A percentile compares a stretch with the other conserved stretches of the same genome.
These are phyloP conservation scores for Monascus purpureus DNA, from an alignment of 495 filamentous ascomycete species.

Conservation along the genomic window DNA sequence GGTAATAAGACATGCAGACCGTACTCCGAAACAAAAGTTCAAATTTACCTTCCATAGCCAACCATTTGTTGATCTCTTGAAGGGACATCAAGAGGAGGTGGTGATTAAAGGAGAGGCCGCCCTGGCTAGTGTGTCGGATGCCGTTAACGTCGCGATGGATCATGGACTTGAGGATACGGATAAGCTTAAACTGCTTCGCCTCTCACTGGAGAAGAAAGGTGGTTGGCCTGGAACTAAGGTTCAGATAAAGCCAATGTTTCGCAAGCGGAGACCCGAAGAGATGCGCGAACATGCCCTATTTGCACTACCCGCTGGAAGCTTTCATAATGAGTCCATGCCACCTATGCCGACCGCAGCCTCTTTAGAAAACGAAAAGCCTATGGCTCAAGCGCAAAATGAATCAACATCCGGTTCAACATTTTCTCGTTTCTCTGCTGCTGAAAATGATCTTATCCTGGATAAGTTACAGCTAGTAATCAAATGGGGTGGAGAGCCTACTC, in stretches of 20 bases:
- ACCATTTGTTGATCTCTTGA: constrained; percentile 86
- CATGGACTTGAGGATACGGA: constrained; percentile 69
- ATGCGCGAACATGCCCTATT: constrained; percentile 14
- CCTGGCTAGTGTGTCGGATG: constrained; percentile 73
- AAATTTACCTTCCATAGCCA: constrained; percentile 98
- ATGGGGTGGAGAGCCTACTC: constrained; percentile 96
- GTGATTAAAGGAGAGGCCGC: constrained; percentile 85
- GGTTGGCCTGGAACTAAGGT: constrained; percentile 93
- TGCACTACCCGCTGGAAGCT: constrained; percentile 3
- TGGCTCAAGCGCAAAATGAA: constrained; percentile 51
- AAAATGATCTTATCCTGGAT: constrained; percentile 79
- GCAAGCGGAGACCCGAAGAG: constrained; percentile 57
- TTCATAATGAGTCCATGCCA: constrained; percentile 11
- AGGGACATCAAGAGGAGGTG: constrained; percentile 91
- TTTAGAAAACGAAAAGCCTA: constrained; percentile 13
- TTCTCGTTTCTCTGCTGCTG: constrained; percentile 76
- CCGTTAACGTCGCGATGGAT: constrained; percentile 63
- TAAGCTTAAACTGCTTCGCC: constrained; percentile 72
- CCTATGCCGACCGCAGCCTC: constrained; percentile 7
- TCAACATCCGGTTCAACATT: constrained; percentile 77
- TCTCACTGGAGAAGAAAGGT: constrained; percentile 80
- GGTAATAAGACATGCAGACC: constrained; percentile 88
- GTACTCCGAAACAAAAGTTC: constrained; percentile 97
- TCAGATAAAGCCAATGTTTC: constrained; percentile 97
- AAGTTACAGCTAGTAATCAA: constrained; percentile 97